Percentiles rank a stretch among this genome's conserved stretches.
Evolutionary conservation across 345 rosid genomes (phyloP).

Genomic region (Erodium maritimum): DNA sequence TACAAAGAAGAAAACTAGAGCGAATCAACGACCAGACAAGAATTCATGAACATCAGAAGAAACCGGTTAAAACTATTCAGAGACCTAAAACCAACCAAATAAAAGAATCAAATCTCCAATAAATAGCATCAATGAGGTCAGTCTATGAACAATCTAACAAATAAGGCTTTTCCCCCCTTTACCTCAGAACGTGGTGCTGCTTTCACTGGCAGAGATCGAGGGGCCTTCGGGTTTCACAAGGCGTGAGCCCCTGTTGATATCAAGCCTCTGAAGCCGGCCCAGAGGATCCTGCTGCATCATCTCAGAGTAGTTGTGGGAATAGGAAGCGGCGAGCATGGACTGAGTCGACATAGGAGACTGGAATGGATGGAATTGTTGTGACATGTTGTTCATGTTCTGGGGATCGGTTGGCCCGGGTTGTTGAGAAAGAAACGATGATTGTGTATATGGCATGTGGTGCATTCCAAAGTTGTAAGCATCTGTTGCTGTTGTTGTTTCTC

Average conservation of each 20-base stretch:
- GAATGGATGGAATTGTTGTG: constrained; percentile 46
- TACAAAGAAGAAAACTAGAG: too few relatives aligned
- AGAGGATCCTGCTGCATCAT: constrained; percentile 60
- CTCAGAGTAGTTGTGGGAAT: constrained; percentile 38
- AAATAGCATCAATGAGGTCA: constrained; percentile 34
- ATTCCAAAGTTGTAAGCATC: constrained; percentile 61
- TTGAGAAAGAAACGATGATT: constrained; percentile 31
- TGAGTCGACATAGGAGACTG: constrained; percentile 30
- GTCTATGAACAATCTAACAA: constrained; percentile 42
- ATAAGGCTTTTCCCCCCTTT: not conserved
- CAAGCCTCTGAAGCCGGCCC: constrained; percentile 73
- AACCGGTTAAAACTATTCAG: constrained; percentile 7
- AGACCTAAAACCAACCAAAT: constrained; percentile 14
- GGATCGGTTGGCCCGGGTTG: constrained; percentile 26
- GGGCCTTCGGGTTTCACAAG: constrained; percentile 58
- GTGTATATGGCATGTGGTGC: constrained; percentile 46
- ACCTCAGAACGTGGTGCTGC: constrained; percentile 51
- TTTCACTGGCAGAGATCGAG: constrained; percentile 57
- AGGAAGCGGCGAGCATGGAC: constrained; percentile 23
- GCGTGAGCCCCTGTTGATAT: constrained; percentile 51
- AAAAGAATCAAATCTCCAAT: constrained; percentile 16
- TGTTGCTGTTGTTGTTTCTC: constrained; percentile 47
- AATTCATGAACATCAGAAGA: constrained; percentile 6
- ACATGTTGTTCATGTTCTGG: constrained; percentile 39
- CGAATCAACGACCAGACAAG: not conserved